These are phyloP conservation scores for Cutaneotrichosporon daszewskae DNA, from an alignment of 1,284 basidiomycete species.

Conservation along the genomic window DNA sequence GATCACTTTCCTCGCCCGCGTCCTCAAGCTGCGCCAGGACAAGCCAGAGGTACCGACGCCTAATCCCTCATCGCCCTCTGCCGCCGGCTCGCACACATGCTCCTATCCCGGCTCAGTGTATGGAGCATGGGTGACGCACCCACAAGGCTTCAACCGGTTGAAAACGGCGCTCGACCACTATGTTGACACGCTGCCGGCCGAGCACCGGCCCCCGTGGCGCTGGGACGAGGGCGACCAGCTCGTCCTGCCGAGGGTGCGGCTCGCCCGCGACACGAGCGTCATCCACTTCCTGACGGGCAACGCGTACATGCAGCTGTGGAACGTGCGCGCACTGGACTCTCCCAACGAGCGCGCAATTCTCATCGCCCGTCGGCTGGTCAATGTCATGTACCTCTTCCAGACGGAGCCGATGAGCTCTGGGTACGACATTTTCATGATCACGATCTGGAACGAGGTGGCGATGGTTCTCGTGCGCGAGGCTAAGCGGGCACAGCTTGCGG, in stretches of 20 bases:
- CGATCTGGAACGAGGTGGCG: constrained; percentile 28
- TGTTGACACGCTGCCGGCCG: constrained; percentile 18
- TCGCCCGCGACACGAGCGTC: constrained; percentile 15
- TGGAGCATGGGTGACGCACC: constrained; percentile 13
- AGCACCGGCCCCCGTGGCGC: constrained; percentile 33
- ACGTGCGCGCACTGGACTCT: constrained; percentile 18
- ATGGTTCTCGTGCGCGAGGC: constrained; percentile 27
- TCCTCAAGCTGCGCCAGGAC: constrained; percentile 18
- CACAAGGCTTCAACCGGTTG: constrained; percentile 10
- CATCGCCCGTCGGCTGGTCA: constrained; percentile 27
- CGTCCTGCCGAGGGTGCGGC: constrained; percentile 10
- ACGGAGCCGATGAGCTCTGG: constrained; percentile 19
- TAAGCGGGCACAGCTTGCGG: constrained; percentile 18
- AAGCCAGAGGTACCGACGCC: constrained; percentile 15
- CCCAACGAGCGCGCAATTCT: constrained; percentile 23
- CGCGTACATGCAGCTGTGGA: constrained; percentile 29
- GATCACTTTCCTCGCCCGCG: constrained; percentile 17
- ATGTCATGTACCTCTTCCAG: constrained; percentile 24
- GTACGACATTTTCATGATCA: constrained; percentile 26
- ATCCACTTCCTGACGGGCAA: constrained; percentile 25
- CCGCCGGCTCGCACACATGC: constrained; percentile 3
- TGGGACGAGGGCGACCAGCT: constrained; percentile 17
- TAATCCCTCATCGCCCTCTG: background rate
- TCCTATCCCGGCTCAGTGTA: constrained; percentile 15
- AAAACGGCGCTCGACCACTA: constrained; percentile 16